Base-by-base conservation (phyloP, 2,329 filamentous ascomycete genomes). In the Huntiella decipiens region DNA sequence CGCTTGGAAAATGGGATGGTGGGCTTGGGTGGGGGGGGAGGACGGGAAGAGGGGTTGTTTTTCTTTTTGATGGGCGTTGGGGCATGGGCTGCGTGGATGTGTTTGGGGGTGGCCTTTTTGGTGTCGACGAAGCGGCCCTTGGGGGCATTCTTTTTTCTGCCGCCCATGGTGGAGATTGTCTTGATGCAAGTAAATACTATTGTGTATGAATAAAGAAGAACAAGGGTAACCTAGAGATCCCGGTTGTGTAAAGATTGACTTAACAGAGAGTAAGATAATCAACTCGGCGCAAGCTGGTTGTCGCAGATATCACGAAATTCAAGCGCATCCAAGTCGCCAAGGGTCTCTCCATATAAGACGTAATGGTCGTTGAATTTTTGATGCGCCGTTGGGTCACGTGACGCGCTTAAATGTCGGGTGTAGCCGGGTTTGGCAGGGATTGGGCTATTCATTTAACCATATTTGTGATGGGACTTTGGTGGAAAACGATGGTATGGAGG, bases 1-100 rank as follows among this genome's bases (percentile, higher is more conserved):
- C 71, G 62, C 35, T 71, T 63, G 17, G 67, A 60, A 60, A 88
- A 87, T 12, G 82, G 82, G 16, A 87, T 76, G 3, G 65, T 71
- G 16, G 47, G 49, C 42, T 48, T 46, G n/a, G 42, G 37, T 1
- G 38, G 43, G 3, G 47, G 47, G 4, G 45, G 43, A 4, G 43
- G 36, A 12, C 35, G 41, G 15, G 51, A 15, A 37, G 22, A 47
- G 55, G 43, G 5, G 52, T 49, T 39, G 53, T 54, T 33, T 49
- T 53, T 48, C 57, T 48, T 45, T 46, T 41, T 45, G 37, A 16
- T 42, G 41, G 22, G 10, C 31, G 51, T 48, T 49, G 53, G 53
- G 47, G 28, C 22, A 35, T 50, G 45, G 35, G 28, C 6, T n/a
- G 42, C 17, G 43, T 49, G 31, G 22, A 8, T 6, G 2, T 28